Evolutionary conservation across 768 basidiomycete species (phyloP).

Genomic region (Boletus patriciae): DNA sequence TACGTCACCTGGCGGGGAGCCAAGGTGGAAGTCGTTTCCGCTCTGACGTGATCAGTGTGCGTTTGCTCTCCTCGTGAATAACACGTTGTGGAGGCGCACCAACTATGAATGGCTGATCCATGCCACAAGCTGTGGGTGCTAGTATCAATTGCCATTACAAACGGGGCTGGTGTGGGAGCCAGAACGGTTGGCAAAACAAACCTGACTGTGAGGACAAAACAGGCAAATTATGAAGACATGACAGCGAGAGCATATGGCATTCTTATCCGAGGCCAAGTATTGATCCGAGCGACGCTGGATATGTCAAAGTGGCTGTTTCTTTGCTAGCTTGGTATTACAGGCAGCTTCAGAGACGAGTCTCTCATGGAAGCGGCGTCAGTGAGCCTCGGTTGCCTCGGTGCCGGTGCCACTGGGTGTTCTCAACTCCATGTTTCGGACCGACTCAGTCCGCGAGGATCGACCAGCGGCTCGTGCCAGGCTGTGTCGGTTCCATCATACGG

Average conservation of each 20-base stretch:
- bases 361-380: too few species aligned
- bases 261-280: too few species aligned
- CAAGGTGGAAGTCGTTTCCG: neutral
- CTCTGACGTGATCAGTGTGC: too few species aligned
- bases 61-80: neutral
- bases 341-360: too few species aligned
- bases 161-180: neutral
- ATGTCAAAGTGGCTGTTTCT: neutral
- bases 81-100: neutral
- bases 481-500: neutral
- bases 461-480: neutral
- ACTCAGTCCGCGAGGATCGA: neutral
- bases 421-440: neutral
- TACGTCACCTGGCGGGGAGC: slow-evolving; percentile 11
- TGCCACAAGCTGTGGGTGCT: neutral
- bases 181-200: neutral
- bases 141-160: neutral
- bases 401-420: neutral
- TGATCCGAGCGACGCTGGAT: too few species aligned
- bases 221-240: neutral
- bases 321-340: neutral
- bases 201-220: neutral
- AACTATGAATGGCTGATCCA: neutral
- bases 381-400: neutral
- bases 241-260: too few species aligned